Evolutionary conservation across 192 early-diverging fungal genomes (phyloP).

Genomic region (Backusella tuberculispora): DNA sequence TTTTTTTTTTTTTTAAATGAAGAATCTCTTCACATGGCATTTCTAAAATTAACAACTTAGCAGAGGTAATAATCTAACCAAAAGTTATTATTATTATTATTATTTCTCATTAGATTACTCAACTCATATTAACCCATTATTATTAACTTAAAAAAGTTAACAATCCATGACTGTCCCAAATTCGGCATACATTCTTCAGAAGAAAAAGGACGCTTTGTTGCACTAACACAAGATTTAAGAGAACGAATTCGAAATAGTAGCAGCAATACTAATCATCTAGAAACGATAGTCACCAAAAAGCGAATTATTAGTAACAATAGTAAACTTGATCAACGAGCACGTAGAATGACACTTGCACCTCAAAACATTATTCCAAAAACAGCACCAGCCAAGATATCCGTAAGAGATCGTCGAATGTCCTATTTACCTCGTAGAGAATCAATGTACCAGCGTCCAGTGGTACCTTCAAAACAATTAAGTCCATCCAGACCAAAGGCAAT

Average conservation of each 20-base stretch:
- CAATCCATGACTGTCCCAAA: not conserved
- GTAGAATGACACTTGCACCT: slow-evolving; percentile 7
- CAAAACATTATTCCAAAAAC: not conserved
- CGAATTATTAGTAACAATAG: not conserved
- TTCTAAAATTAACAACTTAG: not conserved
- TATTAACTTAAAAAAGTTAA: not conserved
- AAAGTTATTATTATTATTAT: too few species aligned
- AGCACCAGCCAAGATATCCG: slow-evolving; percentile 1
- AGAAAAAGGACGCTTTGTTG: not conserved
- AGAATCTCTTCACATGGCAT: not conserved
- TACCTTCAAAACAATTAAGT: not conserved
- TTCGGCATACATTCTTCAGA: not conserved
- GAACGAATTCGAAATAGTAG: not conserved
- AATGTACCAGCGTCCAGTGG: not conserved
- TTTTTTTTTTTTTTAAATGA: not conserved
- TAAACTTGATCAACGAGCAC: not conserved
- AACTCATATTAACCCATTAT: too few species aligned
- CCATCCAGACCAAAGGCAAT: slow-evolving; percentile 9
- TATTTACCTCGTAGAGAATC: slow-evolving; percentile 9
- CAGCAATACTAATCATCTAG: not conserved
- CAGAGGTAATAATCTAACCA: not conserved
- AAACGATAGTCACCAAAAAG: not conserved
- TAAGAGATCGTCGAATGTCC: slow-evolving; percentile 12
- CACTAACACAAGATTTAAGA: slow-evolving; percentile 9
- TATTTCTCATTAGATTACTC: too few species aligned